These are phyloP conservation scores for Trametes polyzona DNA, from an alignment of 1,284 basidiomycete species.

Conservation along the genomic window DNA sequence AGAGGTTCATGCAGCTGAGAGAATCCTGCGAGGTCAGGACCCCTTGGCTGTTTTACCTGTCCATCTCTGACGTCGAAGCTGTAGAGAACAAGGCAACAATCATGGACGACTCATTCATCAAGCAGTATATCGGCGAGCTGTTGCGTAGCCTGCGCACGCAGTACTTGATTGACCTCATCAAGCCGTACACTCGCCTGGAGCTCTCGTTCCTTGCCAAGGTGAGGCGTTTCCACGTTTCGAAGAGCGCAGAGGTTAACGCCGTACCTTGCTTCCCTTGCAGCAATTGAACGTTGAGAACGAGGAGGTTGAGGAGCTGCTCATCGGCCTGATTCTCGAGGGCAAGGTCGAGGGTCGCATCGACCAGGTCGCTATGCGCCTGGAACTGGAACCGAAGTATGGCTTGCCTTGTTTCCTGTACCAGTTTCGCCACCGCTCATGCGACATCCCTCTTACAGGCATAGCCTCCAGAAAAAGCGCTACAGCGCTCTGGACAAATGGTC, in stretches of 20 bases:
- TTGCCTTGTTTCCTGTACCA: background rate
- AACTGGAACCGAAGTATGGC: conserved; percentile 85
- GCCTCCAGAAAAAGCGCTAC: conserved; percentile 83
- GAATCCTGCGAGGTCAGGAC: conserved; percentile 80
- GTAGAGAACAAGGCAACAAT: conserved; percentile 92
- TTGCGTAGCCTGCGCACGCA: conserved; percentile 92
- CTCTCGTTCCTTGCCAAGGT: conserved; percentile 91
- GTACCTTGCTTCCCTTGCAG: conserved; percentile 45
- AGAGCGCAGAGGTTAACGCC: too few species aligned
- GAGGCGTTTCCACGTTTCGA: conserved; percentile 15
- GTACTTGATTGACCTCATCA: conserved; percentile 97
- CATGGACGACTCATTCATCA: conserved; percentile 94
- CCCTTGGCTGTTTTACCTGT: conserved; percentile 2
- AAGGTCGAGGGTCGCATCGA: conserved; percentile 96
- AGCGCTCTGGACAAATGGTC: conserved; percentile 84
- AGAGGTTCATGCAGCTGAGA: conserved; percentile 96
- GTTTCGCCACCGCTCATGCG: conserved; percentile 3
- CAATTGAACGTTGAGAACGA: conserved; percentile 89
- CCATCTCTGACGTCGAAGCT: conserved; percentile 4
- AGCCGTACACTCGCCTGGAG: conserved; percentile 94
- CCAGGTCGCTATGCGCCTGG: conserved; percentile 90
- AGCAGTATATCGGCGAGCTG: conserved; percentile 93
- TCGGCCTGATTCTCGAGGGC: conserved; percentile 92
- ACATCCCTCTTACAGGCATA: conserved; percentile 57
- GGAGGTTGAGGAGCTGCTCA: conserved; percentile 93